These are phyloP conservation scores for Sonneratia caseolaris DNA, from an alignment of 345 rosid species.

Conservation along the genomic window DNA sequence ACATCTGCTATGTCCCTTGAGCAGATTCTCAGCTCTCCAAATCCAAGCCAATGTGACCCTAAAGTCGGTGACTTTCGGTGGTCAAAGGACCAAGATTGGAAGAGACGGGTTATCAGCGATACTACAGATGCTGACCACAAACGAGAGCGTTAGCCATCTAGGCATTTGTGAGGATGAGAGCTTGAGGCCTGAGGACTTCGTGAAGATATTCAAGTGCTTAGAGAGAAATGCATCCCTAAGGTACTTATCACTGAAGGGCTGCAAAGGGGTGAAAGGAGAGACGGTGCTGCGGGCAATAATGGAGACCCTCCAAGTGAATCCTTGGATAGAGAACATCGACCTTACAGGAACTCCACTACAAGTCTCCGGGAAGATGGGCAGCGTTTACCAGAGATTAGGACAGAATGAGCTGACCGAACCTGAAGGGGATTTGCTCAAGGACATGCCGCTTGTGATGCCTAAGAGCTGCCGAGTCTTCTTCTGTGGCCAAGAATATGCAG, in stretches of 20 bases:
- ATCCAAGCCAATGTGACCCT: conserved; percentile 75
- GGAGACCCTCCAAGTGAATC: conserved; percentile 78
- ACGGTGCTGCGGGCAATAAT: conserved; percentile 48
- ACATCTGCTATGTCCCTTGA: conserved; percentile 80
- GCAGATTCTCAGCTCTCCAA: conserved; percentile 85
- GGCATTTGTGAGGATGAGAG: conserved; percentile 66
- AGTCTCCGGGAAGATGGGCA: conserved; percentile 57
- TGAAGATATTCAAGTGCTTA: conserved; percentile 57
- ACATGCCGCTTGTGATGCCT: conserved; percentile 79
- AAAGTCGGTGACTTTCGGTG: conserved; percentile 57
- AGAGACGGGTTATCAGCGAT: conserved; percentile 75
- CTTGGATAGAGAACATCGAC: conserved; percentile 79
- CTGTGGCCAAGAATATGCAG: conserved; percentile 94
- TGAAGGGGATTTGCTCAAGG: conserved; percentile 59
- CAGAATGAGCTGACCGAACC: conserved; percentile 48
- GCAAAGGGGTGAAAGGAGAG: conserved; percentile 79
- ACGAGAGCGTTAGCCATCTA: conserved; percentile 52
- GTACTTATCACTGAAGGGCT: conserved; percentile 69
- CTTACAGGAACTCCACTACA: conserved; percentile 70
- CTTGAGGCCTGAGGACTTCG: conserved; percentile 63
- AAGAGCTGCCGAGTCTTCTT: conserved; percentile 77
- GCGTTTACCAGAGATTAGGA: conserved; percentile 64
- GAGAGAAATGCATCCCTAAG: conserved; percentile 70
- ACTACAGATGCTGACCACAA: conserved; percentile 61
- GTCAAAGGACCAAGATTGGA: conserved; percentile 58